phyloP scores from a whole-genome alignment of 2,329 filamentous ascomycete species.

The Penicillium vulpinum region DNA sequence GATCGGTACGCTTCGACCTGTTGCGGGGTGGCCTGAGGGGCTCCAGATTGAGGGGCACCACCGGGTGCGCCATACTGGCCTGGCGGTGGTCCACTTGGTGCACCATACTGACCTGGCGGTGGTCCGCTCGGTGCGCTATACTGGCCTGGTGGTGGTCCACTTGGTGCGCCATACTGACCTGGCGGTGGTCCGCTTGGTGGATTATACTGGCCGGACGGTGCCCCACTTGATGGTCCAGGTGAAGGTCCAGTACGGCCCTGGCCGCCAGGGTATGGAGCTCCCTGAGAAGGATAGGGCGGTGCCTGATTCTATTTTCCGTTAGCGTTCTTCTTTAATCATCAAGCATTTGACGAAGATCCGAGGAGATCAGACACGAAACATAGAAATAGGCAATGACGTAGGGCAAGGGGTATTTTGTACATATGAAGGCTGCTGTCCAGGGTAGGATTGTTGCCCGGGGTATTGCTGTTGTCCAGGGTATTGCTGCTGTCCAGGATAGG shows the following conservation, averaged over 20 bases:
- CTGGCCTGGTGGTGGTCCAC: constrained; percentile 24
- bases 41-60: constrained; percentile 22
- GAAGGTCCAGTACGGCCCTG: constrained; percentile 28
- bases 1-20: constrained; percentile 59
- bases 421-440: constrained; percentile 26
- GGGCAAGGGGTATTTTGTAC: constrained; percentile 23
- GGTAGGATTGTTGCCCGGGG: constrained; percentile 9
- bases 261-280: constrained; percentile 32
- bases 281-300: constrained; percentile 31
- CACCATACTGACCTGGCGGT: constrained; percentile 28
- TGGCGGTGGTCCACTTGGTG: constrained; percentile 25
- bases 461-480: constrained; percentile 14
- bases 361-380: neutral
- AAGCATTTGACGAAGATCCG: neutral
- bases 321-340: constrained; percentile 5
- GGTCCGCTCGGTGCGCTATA: constrained; percentile 12
- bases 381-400: constrained; percentile 2
- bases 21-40: constrained; percentile 48
- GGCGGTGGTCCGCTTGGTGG: constrained; percentile 25
- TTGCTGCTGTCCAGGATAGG: constrained; percentile 17
- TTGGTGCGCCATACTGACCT: constrained; percentile 30
- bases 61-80: constrained; percentile 33
- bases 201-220: constrained; percentile 29
- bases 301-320: constrained; percentile 16
- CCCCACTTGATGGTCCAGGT: constrained; percentile 28